Conservation (phyloP, 2,329 filamentous ascomycete species). For the Aspergillus spinulosporus region DNA sequence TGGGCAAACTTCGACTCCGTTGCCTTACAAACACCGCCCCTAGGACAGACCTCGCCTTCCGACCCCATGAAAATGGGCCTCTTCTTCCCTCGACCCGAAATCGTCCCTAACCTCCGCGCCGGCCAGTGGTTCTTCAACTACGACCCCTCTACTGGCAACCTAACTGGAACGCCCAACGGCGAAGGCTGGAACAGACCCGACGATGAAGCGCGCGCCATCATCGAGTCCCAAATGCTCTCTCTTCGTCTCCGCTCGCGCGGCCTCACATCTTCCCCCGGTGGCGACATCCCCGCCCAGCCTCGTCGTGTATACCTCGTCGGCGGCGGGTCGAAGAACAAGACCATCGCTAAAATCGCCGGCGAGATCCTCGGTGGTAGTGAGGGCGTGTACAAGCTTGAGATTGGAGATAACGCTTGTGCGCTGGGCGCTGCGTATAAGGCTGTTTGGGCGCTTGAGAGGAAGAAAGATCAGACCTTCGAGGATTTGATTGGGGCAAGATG, state of each 20-base stretch:
- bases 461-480: slow-evolving; percentile 74
- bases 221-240: slow-evolving; percentile 93
- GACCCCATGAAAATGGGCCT: slow-evolving; percentile 79
- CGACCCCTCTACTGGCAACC: slow-evolving; percentile 47
- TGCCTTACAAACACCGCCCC: slow-evolving; percentile 66
- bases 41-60: slow-evolving; percentile 59
- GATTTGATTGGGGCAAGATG: slow-evolving; percentile 80
- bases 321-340: slow-evolving; percentile 83
- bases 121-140: slow-evolving; percentile 84
- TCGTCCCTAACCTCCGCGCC: slow-evolving; percentile 83
- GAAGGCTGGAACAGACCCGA: slow-evolving; percentile 57
- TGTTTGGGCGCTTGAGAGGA: slow-evolving; percentile 81
- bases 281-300: slow-evolving; percentile 73
- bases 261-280: slow-evolving; percentile 63
- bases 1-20: slow-evolving; percentile 82
- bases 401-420: slow-evolving; percentile 93
- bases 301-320: slow-evolving; percentile 91
- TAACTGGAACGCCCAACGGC: slow-evolving; percentile 52
- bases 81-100: slow-evolving; percentile 95
- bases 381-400: slow-evolving; percentile 89
- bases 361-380: slow-evolving; percentile 86
- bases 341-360: slow-evolving; percentile 80
- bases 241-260: slow-evolving; percentile 80
- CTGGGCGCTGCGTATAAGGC: slow-evolving; percentile 94
- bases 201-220: slow-evolving; percentile 79